These are phyloP conservation scores for Paracamarosporium sp. DNA, from an alignment of 2,329 filamentous ascomycete genomes.

Conservation along the genomic window DNA sequence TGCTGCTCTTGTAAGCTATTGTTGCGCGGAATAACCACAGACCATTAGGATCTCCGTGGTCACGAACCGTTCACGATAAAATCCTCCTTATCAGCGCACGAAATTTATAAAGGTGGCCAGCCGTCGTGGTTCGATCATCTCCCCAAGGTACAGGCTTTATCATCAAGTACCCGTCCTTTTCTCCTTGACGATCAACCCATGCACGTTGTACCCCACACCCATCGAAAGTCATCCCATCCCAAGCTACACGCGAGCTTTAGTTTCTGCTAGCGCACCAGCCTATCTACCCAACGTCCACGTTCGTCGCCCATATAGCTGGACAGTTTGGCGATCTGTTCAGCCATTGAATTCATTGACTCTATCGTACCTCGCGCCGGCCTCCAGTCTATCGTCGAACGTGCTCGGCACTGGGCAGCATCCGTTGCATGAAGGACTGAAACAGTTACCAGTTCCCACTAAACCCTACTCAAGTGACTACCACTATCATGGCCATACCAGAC, in stretches of 20 bases:
- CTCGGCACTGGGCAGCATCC: slow-evolving; percentile 1
- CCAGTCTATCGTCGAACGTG: slow-evolving; percentile 18
- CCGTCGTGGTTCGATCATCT: slow-evolving; percentile 6
- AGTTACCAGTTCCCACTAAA: slow-evolving; percentile 32
- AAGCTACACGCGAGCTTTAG: slow-evolving; percentile 16
- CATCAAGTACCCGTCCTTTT: slow-evolving; percentile 8
- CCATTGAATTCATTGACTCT: slow-evolving; percentile 28
- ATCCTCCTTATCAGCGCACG: slow-evolving; percentile 7
- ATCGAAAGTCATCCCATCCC: slow-evolving; percentile 17
- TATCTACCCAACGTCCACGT: slow-evolving; percentile 4
- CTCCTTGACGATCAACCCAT: slow-evolving; percentile 12
- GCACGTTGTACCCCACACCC: not conserved
- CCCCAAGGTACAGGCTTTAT: no score
- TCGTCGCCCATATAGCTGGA: slow-evolving; percentile 9
- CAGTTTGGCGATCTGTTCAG: slow-evolving; percentile 22
- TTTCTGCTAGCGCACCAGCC: slow-evolving; percentile 13
- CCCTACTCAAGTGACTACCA: slow-evolving; percentile 28
- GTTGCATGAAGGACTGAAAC: slow-evolving; percentile 23
- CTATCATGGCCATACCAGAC: slow-evolving; percentile 51
- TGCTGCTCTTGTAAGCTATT: not conserved
- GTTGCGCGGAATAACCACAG: not conserved
- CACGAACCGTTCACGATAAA: slow-evolving; percentile 20
- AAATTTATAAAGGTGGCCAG: slow-evolving; percentile 16
- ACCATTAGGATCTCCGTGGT: not conserved
- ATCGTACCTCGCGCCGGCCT: slow-evolving; percentile 1